phyloP scores from a whole-genome alignment of 2,329 filamentous ascomycete species.

The Cercospora canescens region DNA sequence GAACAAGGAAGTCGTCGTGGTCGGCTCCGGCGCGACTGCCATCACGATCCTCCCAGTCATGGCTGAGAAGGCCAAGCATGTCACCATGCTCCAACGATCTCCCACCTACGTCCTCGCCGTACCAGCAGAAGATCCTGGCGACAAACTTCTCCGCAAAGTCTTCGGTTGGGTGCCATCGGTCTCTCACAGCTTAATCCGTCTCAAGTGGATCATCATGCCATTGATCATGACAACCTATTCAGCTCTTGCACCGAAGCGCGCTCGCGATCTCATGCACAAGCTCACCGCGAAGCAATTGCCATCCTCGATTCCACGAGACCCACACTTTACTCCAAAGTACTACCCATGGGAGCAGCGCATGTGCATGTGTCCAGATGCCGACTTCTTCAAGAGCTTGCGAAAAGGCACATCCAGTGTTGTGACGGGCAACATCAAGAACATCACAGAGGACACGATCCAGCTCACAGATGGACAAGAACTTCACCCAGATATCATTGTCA shows the following conservation, averaged over 20 bases:
- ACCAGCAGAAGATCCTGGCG: conserved; percentile 31
- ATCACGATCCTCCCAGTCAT: conserved; percentile 74
- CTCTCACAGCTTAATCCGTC: conserved; percentile 35
- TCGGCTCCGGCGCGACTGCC: conserved; percentile 78
- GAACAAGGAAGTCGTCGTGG: conserved; percentile 68
- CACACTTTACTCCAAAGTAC: conserved; percentile 49
- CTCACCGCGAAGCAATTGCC: conserved; percentile 51
- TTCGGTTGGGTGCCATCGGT: conserved; percentile 28
- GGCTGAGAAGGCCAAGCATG: conserved; percentile 61
- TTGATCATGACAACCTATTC: conserved; percentile 38
- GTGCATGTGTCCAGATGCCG: conserved; percentile 65
- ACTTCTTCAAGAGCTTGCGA: conserved; percentile 57
- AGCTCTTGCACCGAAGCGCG: conserved; percentile 33
- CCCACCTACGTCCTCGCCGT: conserved; percentile 58
- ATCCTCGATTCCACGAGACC: conserved; percentile 40
- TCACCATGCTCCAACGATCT: conserved; percentile 80
- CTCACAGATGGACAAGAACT: conserved; percentile 47
- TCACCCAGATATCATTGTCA: conserved; percentile 62
- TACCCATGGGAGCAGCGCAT: conserved; percentile 69
- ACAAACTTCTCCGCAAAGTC: conserved; percentile 27
- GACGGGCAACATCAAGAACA: conserved; percentile 55
- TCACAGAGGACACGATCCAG: conserved; percentile 52
- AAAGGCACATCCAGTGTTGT: conserved; percentile 54
- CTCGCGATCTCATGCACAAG: conserved; percentile 40
- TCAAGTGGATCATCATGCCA: conserved; percentile 38